Conservation (phyloP, 805 yeast genomes). For the Hanseniaspora meyeri region DNA sequence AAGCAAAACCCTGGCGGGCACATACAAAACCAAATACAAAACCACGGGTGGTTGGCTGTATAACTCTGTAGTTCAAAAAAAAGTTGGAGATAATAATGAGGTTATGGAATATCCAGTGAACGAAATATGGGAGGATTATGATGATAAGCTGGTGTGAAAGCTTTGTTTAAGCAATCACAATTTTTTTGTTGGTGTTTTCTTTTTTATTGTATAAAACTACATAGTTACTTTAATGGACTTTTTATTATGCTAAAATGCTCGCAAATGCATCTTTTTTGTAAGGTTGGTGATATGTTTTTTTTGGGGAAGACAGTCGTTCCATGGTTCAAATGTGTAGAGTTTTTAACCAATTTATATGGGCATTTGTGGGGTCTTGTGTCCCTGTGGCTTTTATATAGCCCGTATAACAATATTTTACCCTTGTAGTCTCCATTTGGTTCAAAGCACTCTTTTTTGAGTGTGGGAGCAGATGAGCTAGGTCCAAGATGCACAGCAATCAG, state of each 20-base stretch:
- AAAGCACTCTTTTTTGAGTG: too few species aligned
- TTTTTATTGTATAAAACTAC: background rate
- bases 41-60: constrained; percentile 12
- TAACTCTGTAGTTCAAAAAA: background rate
- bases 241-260: constrained; percentile 2
- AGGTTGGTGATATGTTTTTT: background rate
- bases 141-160: background rate
- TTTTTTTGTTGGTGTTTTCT: too few species aligned
- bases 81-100: background rate
- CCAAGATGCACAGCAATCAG: background rate
- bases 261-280: constrained; percentile 8
- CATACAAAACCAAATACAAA: background rate
- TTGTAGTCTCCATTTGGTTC: background rate
- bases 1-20: background rate
- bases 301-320: constrained; percentile 1
- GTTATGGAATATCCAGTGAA: background rate
- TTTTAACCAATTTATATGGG: background rate
- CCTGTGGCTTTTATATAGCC: background rate
- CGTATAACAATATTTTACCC: constrained; percentile 1
- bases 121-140: constrained; percentile 5
- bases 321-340: background rate
- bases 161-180: too few species aligned
- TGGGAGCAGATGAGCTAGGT: background rate
- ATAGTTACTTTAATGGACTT: background rate
- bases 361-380: constrained; percentile 7